Base-by-base conservation (phyloP, 2,329 filamentous ascomycete genomes). In the Fusarium miscanthi region DNA sequence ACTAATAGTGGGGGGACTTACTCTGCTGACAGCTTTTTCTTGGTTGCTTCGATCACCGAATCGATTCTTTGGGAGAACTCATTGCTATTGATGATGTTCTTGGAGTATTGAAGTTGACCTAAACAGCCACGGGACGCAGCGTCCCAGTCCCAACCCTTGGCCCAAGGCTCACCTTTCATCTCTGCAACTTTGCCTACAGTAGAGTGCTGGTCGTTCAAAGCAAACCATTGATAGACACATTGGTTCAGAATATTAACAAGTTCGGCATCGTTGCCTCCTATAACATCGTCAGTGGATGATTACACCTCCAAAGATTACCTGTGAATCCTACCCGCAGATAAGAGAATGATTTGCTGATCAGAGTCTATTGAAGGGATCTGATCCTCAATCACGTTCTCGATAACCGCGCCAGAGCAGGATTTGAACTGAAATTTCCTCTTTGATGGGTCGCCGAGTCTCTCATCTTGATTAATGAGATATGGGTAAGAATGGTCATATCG, bases 401-500 rank as follows among this genome's bases (percentile, higher is more conserved):
- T 52, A 2, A 52, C n/a, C 3, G 49, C 33, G 4, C 49, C 49
- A 21, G 49, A 52, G 6, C 49, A 52, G 2, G 49, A 52, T 4
- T 37, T 52, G 23, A 52, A 52, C 13, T 52, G 49, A 16, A 52
- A 52, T 6, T 37, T 27, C 3, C 49, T 27, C 6, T 37, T 52
- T 3, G 31, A 13, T 12, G 23, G 1, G 0, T 52, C 33, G 9
- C 49, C 49, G 2, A 52, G 19, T 21, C 49, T 37, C 2, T 52
- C 49, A 27, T 52, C 49, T 27, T 52, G 33, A 16, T 52, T 52
- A 6, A 52, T 52, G 3, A 66, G 49, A 33, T 68, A 66, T 8
- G 65, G 65, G 3, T 66, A 68, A 6, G 65, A 49, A 25, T 68
- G 62, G 6, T 68, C 65, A 23, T 65, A 65, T 3, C 63, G 59